Evolutionary conservation across 805 yeast genomes (phyloP).

Genomic region (Kodamaea leandrae): DNA sequence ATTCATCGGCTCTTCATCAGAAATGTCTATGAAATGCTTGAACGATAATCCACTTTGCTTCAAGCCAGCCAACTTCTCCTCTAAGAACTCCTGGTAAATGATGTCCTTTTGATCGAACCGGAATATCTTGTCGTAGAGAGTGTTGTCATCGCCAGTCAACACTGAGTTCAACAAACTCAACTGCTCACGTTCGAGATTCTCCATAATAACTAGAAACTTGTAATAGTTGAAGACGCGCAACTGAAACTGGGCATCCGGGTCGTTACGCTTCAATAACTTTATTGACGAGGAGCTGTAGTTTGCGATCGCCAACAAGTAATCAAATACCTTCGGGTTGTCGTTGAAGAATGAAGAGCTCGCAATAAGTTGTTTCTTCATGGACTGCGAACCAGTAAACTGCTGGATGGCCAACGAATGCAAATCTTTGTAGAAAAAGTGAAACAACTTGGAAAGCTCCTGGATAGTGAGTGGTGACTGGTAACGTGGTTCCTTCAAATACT

Average conservation of each 20-base stretch:
- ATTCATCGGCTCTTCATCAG: conserved; percentile 9
- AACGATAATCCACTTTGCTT: conserved; percentile 27
- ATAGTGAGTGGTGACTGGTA: conserved; percentile 41
- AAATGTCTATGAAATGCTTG: conserved; percentile 27
- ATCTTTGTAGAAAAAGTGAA: conserved; percentile 37
- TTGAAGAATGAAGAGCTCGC: conserved; percentile 28
- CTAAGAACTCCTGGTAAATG: conserved; percentile 33
- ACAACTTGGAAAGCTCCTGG: conserved; percentile 32
- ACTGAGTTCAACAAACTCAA: conserved; percentile 25
- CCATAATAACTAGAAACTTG: conserved; percentile 34
- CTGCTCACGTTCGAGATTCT: conserved; percentile 35
- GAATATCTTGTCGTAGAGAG: conserved; percentile 39
- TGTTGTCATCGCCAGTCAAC: conserved; percentile 24
- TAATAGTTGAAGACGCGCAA: conserved; percentile 41
- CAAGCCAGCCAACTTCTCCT: conserved; percentile 31
- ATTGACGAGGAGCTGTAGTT: conserved; percentile 37
- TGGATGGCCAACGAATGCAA: conserved; percentile 32
- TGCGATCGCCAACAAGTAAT: conserved; percentile 42
- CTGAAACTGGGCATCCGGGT: conserved; percentile 36
- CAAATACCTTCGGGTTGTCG: conserved; percentile 30
- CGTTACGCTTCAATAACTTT: conserved; percentile 36
- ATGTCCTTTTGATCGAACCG: conserved; percentile 39
- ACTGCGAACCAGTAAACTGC: conserved; percentile 37
- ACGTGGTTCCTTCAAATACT: conserved; percentile 42
- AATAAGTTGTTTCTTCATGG: conserved; percentile 38